Base-by-base conservation (phyloP, 2,329 filamentous ascomycete species). In the Alternaria sp. region DNA sequence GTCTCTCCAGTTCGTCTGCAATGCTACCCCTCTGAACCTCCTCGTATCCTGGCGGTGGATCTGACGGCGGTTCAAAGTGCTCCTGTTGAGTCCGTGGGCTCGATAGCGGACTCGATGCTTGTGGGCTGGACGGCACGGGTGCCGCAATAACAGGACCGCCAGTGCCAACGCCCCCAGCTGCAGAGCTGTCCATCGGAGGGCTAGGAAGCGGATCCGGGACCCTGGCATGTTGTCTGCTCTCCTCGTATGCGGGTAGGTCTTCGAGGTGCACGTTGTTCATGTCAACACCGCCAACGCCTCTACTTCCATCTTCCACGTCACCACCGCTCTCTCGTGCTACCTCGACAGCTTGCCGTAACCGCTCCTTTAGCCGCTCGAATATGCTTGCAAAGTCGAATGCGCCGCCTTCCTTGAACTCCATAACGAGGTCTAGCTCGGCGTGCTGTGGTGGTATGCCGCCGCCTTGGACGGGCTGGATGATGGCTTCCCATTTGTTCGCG, bases 391-490 rank as follows among this genome's bases (percentile, higher is more conserved):
- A 98, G 68, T 97, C 93, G 76, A 90, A 95, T 58, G 93, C 93
- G n/a, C 94, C 94, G 41, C 94, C 94, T 62, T 98, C 93, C 74
- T 93, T 93, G 82, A 98, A 98, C 23, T 89, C 93, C 70, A 97
- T 84, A 75, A 91, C 93, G 66, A 96, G 78, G 70, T 95, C 92
- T 41, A 97, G 83, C 28, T 88, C 87, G 17, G 89, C 85, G 61
- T 92, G 84, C 23, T 89, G 85, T 5, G 89, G 80, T 0, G 93
- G 91, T 50, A 97, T 91, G 49, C 92, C 91, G 36, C 95, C 95
- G 34, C 91, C 91, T 1, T 89, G 81, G 24, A 96, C 91, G 2
- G 94, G 92, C 69, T 90, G 89, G 58, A 96, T 87, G 42, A 89
- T 81, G 24, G 90, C 90, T 55, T 88, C 88, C 93, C 93, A 98